These are phyloP conservation scores for Dioscorea cayenensis DNA, from an alignment of 116 monocot genomes.

Conservation along the genomic window DNA sequence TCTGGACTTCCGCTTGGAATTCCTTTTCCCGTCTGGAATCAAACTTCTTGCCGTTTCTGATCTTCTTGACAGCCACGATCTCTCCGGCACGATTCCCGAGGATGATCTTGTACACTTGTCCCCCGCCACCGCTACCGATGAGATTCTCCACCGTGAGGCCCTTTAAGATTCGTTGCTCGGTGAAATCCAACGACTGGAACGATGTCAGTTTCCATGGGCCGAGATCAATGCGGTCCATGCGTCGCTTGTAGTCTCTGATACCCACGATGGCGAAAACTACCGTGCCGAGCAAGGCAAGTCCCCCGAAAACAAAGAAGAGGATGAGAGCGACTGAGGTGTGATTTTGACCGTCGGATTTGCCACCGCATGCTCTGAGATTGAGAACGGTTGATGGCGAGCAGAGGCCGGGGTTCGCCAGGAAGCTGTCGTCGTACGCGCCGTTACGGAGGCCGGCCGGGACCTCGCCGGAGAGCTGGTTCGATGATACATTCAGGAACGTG, in stretches of 20 bases:
- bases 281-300: constrained; percentile 14
- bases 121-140: constrained; percentile 12
- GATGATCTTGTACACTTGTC: constrained; percentile 8
- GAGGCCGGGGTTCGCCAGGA: constrained; percentile 54
- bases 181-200: constrained; percentile 38
- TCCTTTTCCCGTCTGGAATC: neutral
- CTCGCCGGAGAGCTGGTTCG: constrained; percentile 57
- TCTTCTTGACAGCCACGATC: constrained; percentile 15
- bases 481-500: constrained; percentile 54
- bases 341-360: neutral
- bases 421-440: constrained; percentile 41
- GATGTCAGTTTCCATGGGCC: constrained; percentile 38
- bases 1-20: constrained; percentile 21
- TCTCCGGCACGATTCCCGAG: constrained; percentile 5
- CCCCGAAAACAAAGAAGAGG: constrained; percentile 33
- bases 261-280: neutral
- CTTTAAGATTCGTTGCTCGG: constrained; percentile 8
- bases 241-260: constrained; percentile 13
- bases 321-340: constrained; percentile 1
- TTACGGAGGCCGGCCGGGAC: constrained; percentile 43
- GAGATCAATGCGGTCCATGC: constrained; percentile 2
- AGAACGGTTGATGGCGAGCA: constrained; percentile 16
- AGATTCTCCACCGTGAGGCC: constrained; percentile 11
- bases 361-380: constrained; percentile 22
- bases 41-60: constrained; percentile 6